Evolutionary conservation across 257 asterid species (phyloP).

Genomic region (Anisodus tanguticus): DNA sequence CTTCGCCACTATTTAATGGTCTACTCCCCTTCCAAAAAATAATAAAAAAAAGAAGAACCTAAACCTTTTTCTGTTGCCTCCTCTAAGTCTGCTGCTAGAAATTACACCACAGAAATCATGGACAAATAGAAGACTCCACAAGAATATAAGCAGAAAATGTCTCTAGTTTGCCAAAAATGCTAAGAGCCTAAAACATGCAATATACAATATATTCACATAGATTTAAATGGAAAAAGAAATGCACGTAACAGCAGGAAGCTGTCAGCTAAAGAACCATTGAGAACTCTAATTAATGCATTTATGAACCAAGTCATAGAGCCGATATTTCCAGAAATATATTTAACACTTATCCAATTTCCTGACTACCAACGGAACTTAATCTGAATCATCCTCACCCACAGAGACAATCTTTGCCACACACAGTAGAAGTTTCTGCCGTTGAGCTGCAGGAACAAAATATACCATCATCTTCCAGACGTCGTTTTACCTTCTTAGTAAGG

Average conservation of each 20-base stretch:
- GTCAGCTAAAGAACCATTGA: constrained; percentile 20
- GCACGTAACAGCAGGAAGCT: constrained; percentile 16
- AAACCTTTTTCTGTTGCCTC: background rate
- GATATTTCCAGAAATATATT: background rate
- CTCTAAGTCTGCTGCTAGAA: constrained; percentile 16
- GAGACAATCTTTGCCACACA: constrained; percentile 86
- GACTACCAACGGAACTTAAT: constrained; percentile 28
- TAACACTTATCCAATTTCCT: constrained; percentile 26
- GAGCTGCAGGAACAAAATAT: constrained; percentile 88
- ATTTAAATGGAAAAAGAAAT: background rate
- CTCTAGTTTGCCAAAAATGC: background rate
- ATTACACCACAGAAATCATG: constrained; percentile 9
- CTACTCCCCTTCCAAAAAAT: background rate
- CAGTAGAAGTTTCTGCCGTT: constrained; percentile 67
- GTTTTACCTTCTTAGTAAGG: constrained; percentile 77
- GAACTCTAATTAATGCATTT: background rate
- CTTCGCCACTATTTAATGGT: background rate
- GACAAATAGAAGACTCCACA: background rate
- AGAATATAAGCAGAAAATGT: background rate
- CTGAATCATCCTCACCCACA: constrained; percentile 67
- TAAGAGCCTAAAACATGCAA: constrained; percentile 15
- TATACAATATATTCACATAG: background rate
- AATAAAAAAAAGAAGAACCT: background rate
- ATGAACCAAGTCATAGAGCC: constrained; percentile 21
- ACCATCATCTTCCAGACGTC: constrained; percentile 88